Evolutionary conservation across 2,329 filamentous ascomycete species (phyloP), one percentile per base, ranked within the genome.

Genomic region (Septoria petroselini): DNA sequence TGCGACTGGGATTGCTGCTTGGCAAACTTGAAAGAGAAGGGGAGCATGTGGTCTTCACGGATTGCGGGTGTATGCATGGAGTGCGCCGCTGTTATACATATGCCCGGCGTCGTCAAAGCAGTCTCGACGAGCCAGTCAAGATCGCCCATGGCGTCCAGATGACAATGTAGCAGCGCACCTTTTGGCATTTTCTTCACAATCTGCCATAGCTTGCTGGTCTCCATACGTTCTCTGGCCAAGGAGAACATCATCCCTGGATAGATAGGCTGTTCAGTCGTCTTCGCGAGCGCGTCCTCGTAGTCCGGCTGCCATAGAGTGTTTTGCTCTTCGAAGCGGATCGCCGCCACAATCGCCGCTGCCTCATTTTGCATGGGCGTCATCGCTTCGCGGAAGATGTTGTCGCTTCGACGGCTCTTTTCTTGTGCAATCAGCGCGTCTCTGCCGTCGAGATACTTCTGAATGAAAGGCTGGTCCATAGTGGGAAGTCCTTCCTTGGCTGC

Each of bases 191-290:
- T 79, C 52, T 84, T 80, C 12, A 95, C 79, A 60, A 96, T 93
- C 57, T 82, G 78, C 89, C 89, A 97, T 18, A 96, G 76, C 63
- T 83, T 83, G 11, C 88, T 95, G 59, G 77, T 76, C 70, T 95
- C 88, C 82, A 95, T 94, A 30, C 82, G 81, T n/a, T 83, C 80
- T 69, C 90, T 91, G 60, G 89, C 89, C 29, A 91, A 77, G 29
- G 81, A 84, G 70, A 95, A 96, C 86, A 95, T 93, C 85, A 95
- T 95, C 8, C 91, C 91, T 0, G 89, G 89, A 65, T 86, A 88
- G 42, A 91, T 73, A 58, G 82, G 81, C 53, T 81, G 78, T 60
- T 82, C 76, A 19, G 72, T 73, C 48, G 81, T 72, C 56, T 80
- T 78, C 3, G 84, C 83, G 2, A 89, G 73, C 37, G 76, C 76